Evolutionary conservation across 2,329 filamentous ascomycete genomes (phyloP), one percentile per base, ranked within the genome.

Genomic region (Fusarium nematophilum): DNA sequence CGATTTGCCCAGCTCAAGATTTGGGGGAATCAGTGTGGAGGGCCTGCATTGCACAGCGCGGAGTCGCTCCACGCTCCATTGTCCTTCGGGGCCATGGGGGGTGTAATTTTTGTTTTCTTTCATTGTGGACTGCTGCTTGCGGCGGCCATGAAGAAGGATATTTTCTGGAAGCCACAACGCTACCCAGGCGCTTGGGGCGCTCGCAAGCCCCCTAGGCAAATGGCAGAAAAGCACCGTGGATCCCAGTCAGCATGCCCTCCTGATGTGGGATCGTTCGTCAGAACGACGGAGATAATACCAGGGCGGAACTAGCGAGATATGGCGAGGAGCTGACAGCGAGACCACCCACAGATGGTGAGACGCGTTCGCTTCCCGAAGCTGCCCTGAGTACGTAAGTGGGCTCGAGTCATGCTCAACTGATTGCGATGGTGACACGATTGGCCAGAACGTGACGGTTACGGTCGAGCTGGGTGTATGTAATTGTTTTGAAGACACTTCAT

Each of bases 41-140:
- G 73, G 75, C 78, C 79, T 82, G 79, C 79, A 83, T 81, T 80
- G 79, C 79, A 83, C 80, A 79, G 70, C 78, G 79, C 76, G 80
- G 79, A 75, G 78, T 79, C 74, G 69, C 74, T 73, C 75, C 71
- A 70, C 67, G 63, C 75, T 81, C 76, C 74, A 81, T 80, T 81
- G 79, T 77, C 78, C 78, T 81, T 81, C 75, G 75, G 77, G 77
- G 76, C 79, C 80, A 78, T 81, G 75, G 78, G 75, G 73, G 75
- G 76, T 72, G 76, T 37, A 81, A 81, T 80, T 81, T 80, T 81
- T 79, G 78, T 81, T 68, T 21, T 62, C 76, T 82, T 82, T 81
- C 80, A 77, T 81, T 78, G 62, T 78, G 74, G 53, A 46, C 65
- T 58, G 58, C 65, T 71, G 74, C 72, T 71, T 54, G 73, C 72